Evolutionary conservation across 345 rosid species (phyloP), one percentile per base, ranked within the genome.

Genomic region (Sisymbrium altissimum): DNA sequence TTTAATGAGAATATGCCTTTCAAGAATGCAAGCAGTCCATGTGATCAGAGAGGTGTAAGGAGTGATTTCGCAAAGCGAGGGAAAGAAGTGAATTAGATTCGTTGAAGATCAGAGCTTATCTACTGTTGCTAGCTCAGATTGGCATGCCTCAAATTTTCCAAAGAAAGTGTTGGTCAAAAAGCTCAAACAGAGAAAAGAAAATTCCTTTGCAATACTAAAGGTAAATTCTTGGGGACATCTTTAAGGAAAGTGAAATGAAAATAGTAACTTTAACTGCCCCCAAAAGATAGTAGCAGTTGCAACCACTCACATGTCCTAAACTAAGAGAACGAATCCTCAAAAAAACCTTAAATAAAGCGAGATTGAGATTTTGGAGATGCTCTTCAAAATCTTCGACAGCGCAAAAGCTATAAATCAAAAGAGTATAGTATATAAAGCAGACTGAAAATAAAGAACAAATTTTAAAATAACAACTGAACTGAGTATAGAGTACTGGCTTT

Each of bases 281-380:
- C 56, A 40, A 68, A 75, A 68, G 79, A 61, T 13, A 40, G 15
- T 7, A 71, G 78, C 81, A 78, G 88, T 62, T 86, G 81, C 79
- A 82, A 77, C 86, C 63, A 83, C 80, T 83, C 84, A 73, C 80
- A 75, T 82, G 85, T 61, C 48, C 15, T 75, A 3, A 43, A 60
- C 25, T 32, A 18, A 55, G 40, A 13, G 11, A 45, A 39, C 13
- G 32, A 66, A 46, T 66, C 59, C 73, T 58, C 13, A 36, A 45
- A 9, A 14, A 17, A 49, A 58, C 43, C 59, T 56, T 23, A 66
- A 66, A 27, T 36, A 30, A 58, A 49, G 64, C 30, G 43, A 65
- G 43, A 27, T 17, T 45, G 56, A 64, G 64, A 54, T 41, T 64
- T 35, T 35, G 40, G 38, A 32, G 68, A 64, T 44, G 53, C 68